A percentile compares a stretch with the other conserved stretches of the same genome.
Conservation (phyloP, 2,329 filamentous ascomycete genomes). For the Aspergillus niger region DNA sequence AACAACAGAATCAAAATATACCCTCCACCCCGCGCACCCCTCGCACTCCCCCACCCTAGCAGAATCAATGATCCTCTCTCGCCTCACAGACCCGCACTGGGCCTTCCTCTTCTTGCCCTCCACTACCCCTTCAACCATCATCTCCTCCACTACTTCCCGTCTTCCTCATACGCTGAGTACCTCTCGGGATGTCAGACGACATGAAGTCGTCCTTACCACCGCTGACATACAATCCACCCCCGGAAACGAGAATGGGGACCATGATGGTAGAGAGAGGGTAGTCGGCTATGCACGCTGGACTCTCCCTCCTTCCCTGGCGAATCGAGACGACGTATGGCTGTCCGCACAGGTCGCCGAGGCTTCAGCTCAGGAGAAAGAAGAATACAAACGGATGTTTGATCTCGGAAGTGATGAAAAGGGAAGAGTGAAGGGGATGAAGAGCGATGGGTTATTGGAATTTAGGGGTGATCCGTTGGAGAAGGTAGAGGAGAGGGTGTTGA, state of each 20-base stretch:
- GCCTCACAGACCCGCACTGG: conserved; percentile 8
- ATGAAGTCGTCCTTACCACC: not conserved
- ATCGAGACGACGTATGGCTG: not conserved
- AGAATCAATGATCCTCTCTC: not conserved
- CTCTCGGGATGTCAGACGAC: not conserved
- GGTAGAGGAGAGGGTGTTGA: not conserved
- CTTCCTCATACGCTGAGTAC: not conserved
- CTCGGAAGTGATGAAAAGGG: not conserved
- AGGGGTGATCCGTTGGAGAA: not conserved
- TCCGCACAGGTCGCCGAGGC: not conserved
- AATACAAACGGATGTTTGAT: not conserved
- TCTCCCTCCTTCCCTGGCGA: not conserved
- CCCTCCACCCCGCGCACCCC: not conserved
- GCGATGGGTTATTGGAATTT: not conserved
- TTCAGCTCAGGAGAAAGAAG: fast-evolving
- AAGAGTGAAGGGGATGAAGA: not conserved
- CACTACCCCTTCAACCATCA: not conserved
- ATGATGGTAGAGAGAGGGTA: not conserved
- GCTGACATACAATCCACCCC: too few relatives aligned
- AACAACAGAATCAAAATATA: too few relatives aligned
- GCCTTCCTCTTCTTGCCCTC: not conserved
- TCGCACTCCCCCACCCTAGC: not conserved
- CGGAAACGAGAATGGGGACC: fast-evolving
- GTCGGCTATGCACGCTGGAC: conserved; percentile 1
- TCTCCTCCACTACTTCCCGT: not conserved